Evolutionary conservation across 495 filamentous ascomycete species (phyloP), one percentile per base, ranked within the genome.

Genomic region (Sporormia fimetaria): DNA sequence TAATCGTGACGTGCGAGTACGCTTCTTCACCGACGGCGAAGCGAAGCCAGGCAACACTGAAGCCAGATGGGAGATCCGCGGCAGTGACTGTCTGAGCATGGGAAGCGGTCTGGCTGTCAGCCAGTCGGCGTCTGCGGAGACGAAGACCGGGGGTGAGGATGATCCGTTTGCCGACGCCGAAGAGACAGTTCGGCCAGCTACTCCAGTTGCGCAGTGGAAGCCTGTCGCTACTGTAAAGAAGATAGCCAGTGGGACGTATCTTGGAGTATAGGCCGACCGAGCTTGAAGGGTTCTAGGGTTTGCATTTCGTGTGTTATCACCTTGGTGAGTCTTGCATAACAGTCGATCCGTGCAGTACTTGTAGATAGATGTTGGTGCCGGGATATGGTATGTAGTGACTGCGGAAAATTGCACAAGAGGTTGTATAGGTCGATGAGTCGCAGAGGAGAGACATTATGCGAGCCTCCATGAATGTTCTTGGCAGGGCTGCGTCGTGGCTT

Each of bases 21-120:
- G 87, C 6, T 83, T 94, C 37, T 75, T 80, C 10, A 74, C 81
- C n/a, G 83, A 83, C 30, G 68, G 69, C 0, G 76, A 81, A 56
- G 86, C 82, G 2, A 74, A 74, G 55, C 77, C 81, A 21, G 83
- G 85, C 2, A 71, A 70, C 27, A 72, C 88, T 8, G 85, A 94
- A 52, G 84, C 83, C 2, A 67, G 79, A 39, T 94, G 86, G 74
- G 87, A 94, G 57, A 75, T 77, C 54, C 64, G 43, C 49, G 67
- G 68, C 4, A 63, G 69, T 23, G 63, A 72, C 18, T 62, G 68
- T 4, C 60, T 63, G 6, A 62, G 50, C 3, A 51, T 67, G 3
- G 71, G 67, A 2, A 78, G 76, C 40, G 73, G 75, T 8, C 69
- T 94, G 44, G 71, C 40, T 6, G 57, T 64, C 17, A 63, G 77